These are phyloP conservation scores for Coemansia sp. DNA, from an alignment of 192 early-diverging fungal genomes.

Conservation along the genomic window DNA sequence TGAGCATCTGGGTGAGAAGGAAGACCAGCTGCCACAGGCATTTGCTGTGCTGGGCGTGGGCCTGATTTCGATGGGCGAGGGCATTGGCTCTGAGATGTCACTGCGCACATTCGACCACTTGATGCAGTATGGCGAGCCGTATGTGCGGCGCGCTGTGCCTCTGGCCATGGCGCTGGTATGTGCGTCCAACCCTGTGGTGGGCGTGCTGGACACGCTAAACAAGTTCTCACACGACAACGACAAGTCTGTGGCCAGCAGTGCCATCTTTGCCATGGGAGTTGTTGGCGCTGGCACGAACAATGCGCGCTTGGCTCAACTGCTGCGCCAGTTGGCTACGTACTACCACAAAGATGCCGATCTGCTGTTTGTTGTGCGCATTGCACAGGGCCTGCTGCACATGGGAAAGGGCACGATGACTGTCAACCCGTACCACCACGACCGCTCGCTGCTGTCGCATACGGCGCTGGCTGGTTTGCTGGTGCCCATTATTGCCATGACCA, in stretches of 20 bases:
- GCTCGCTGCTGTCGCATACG: constrained; percentile 86
- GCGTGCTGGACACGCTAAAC: constrained; percentile 91
- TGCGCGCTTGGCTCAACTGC: constrained; percentile 95
- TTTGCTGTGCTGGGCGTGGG: constrained; percentile 96
- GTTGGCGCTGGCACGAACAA: constrained; percentile 99
- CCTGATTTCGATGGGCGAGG: constrained; percentile 95
- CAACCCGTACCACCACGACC: constrained; percentile 93
- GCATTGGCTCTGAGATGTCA: constrained; percentile 94
- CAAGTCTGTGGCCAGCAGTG: constrained; percentile 88
- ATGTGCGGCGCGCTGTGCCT: constrained; percentile 91
- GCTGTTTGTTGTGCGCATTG: constrained; percentile 59
- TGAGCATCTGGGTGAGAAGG: constrained; percentile 86
- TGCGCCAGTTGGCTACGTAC: constrained; percentile 93
- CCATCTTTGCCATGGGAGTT: constrained; percentile 98
- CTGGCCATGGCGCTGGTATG: constrained; percentile 92
- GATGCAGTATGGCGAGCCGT: constrained; percentile 98
- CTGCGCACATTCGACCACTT: constrained; percentile 93
- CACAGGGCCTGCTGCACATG: constrained; percentile 70
- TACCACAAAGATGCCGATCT: constrained; percentile 89
- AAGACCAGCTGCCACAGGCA: constrained; percentile 88
- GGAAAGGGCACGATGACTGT: constrained; percentile 98
- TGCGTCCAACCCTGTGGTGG: constrained; percentile 91
- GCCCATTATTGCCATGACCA: constrained; percentile 87
- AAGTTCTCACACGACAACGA: constrained; percentile 99
- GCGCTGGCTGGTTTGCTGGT: constrained; percentile 85